Evolutionary conservation across 139 green algal species (phyloP).

Genomic region (Diplosphaera chodatii): DNA sequence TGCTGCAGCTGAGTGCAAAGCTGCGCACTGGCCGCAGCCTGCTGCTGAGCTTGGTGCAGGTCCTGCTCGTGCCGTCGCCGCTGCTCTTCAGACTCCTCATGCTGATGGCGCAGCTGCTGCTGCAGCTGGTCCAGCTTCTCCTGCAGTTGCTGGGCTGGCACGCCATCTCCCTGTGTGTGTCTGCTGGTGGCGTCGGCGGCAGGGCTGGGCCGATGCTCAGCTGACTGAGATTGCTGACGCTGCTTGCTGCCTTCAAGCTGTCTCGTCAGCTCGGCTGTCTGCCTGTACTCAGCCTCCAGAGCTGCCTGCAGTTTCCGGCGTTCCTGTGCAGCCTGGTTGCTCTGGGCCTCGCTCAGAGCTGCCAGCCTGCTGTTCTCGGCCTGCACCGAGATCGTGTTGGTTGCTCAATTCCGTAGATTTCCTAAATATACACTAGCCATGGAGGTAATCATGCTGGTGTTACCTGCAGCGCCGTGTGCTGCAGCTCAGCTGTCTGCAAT

Average conservation of each 20-base stretch:
- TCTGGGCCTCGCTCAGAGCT: neutral
- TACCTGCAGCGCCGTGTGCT: neutral
- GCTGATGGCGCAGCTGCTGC: neutral
- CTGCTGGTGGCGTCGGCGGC: neutral
- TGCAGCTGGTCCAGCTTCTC: neutral
- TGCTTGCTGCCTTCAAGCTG: neutral
- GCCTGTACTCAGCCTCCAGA: neutral
- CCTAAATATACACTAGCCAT: too few species aligned
- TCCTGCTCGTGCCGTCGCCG: neutral
- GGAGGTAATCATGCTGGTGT: too few species aligned
- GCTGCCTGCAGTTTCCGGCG: neutral
- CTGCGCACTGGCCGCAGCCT: neutral
- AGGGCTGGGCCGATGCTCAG: neutral
- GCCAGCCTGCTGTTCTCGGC: neutral
- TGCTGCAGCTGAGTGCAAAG: constrained; percentile 1
- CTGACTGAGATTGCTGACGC: neutral
- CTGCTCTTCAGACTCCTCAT: neutral
- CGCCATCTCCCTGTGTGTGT: neutral
- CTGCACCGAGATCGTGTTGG: neutral
- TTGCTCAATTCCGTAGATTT: too few species aligned
- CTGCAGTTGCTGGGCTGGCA: neutral
- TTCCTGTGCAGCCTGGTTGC: neutral
- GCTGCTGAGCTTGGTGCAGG: neutral
- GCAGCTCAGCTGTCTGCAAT: neutral
- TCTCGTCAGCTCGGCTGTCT: neutral